Evolutionary conservation across 441 rosid species (phyloP).

Genomic region (Hypseocharis bilobata): DNA sequence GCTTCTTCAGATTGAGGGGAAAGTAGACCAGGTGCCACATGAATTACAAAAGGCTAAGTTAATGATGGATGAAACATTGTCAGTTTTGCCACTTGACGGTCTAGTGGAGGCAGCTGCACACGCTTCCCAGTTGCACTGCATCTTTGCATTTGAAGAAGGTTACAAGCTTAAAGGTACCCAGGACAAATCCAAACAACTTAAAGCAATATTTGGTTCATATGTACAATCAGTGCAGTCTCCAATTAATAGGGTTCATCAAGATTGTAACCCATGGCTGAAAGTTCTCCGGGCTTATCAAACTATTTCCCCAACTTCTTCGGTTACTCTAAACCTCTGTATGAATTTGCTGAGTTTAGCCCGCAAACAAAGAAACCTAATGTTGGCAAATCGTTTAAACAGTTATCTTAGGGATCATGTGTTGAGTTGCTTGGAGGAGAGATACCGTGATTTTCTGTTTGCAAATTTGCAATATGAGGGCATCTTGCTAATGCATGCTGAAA

Average conservation of each 20-base stretch:
- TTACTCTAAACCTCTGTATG: constrained; percentile 70
- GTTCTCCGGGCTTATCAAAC: constrained; percentile 69
- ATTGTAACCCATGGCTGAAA: constrained; percentile 84
- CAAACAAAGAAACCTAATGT: constrained; percentile 67
- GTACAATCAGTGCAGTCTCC: constrained; percentile 51
- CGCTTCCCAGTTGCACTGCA: constrained; percentile 85
- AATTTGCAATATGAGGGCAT: constrained; percentile 68
- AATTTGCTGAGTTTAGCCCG: constrained; percentile 73
- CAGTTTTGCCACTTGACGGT: constrained; percentile 76
- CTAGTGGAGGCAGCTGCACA: constrained; percentile 63
- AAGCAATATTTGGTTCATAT: constrained; percentile 52
- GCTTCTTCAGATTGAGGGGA: constrained; percentile 68
- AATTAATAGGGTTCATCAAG: constrained; percentile 52
- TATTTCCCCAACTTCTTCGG: constrained; percentile 53
- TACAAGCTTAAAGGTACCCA: constrained; percentile 34
- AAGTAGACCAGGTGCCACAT: constrained; percentile 49
- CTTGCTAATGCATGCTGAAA: constrained; percentile 65
- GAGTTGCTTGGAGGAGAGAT: constrained; percentile 49
- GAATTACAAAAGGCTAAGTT: constrained; percentile 69
- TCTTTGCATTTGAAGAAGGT: constrained; percentile 68
- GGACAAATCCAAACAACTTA: constrained; percentile 35
- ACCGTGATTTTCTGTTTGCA: constrained; percentile 39
- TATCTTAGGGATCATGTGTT: constrained; percentile 47
- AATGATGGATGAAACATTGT: constrained; percentile 78
- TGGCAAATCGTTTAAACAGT: constrained; percentile 55